Evolutionary conservation across 192 early-diverging fungal genomes (phyloP).

Genomic region (Entophlyctis helioformis): DNA sequence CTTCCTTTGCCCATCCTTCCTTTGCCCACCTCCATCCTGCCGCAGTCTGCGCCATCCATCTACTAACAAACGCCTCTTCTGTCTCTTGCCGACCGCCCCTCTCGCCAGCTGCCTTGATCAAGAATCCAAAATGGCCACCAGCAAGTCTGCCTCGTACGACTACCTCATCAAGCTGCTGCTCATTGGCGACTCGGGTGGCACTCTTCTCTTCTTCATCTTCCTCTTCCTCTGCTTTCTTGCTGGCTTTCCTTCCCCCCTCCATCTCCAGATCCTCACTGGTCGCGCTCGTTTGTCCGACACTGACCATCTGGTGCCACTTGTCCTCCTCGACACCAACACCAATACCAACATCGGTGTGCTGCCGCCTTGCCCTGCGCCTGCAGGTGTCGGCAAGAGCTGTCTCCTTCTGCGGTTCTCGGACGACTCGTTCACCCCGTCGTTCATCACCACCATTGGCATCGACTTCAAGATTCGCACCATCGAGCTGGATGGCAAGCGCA

Average conservation of each 20-base stretch:
- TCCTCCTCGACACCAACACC: too few species aligned
- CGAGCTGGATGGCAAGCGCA: constrained; percentile 96
- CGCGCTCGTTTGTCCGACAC: too few species aligned
- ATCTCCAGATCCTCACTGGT: neutral
- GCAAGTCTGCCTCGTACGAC: constrained; percentile 94
- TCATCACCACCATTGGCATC: constrained; percentile 99
- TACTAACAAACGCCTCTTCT: too few species aligned
- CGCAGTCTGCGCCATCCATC: too few species aligned
- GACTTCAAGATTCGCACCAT: constrained; percentile 99
- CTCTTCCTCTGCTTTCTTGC: neutral
- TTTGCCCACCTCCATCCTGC: too few species aligned
- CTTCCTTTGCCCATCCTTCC: too few species aligned
- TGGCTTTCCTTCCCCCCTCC: neutral
- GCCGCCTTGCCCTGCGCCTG: too few species aligned
- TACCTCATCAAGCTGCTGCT: constrained; percentile 98
- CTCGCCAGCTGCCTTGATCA: too few species aligned
- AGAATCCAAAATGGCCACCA: constrained; percentile 51
- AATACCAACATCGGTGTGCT: too few species aligned
- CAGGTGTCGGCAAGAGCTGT: constrained; percentile 95
- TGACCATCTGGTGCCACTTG: too few species aligned
- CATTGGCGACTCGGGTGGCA: constrained; percentile 91
- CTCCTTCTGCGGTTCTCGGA: constrained; percentile 94
- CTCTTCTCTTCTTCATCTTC: neutral
- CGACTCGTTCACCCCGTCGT: constrained; percentile 98
- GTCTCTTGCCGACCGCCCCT: too few species aligned